Conservation (phyloP, 345 rosid genomes). For the Sisymbrium irio region DNA sequence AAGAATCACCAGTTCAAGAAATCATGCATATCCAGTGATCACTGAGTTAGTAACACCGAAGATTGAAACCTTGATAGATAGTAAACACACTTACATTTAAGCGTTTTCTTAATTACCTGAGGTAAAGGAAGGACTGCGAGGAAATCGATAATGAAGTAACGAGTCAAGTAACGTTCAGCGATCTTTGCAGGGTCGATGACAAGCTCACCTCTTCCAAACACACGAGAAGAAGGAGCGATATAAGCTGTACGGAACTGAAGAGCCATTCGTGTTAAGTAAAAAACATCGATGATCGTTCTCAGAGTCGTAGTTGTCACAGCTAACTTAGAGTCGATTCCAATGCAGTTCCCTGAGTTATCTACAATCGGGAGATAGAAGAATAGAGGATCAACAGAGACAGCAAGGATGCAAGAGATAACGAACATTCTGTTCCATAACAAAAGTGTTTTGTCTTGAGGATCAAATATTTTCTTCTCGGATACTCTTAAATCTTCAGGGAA, state of each 20-base stretch:
- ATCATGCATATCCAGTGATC: neutral
- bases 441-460: conserved; percentile 81
- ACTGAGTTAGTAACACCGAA: neutral
- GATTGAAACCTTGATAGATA: neutral
- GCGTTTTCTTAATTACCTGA: conserved; percentile 42
- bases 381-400: conserved; percentile 77
- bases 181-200: conserved; percentile 78
- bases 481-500: conserved; percentile 82
- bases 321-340: conserved; percentile 53
- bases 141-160: conserved; percentile 66
- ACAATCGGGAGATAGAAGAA: conserved; percentile 80
- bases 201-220: conserved; percentile 89
- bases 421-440: conserved; percentile 77
- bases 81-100: neutral
- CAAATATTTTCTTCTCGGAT: conserved; percentile 60
- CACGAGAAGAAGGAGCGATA: conserved; percentile 85
- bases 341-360: conserved; percentile 47
- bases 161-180: conserved; percentile 62
- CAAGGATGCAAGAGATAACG: conserved; percentile 65
- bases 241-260: conserved; percentile 83
- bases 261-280: conserved; percentile 65
- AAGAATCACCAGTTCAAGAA: neutral
- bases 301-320: conserved; percentile 59
- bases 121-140: conserved; percentile 79
- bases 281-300: conserved; percentile 57